Conservation (phyloP, 306 rosid genomes). For the Prosopis cineraria region DNA sequence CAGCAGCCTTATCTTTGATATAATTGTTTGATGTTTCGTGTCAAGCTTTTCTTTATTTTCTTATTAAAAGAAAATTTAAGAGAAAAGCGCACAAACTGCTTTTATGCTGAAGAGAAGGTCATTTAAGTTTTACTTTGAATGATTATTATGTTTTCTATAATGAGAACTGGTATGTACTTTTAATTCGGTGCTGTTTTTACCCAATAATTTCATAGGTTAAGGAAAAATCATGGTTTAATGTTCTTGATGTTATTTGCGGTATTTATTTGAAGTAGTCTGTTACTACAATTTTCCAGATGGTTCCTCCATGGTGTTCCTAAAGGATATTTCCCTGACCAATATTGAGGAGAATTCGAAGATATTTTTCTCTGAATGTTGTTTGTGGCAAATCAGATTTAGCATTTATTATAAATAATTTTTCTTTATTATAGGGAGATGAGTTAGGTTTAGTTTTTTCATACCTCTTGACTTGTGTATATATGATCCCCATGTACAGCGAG, state of each 20-base stretch:
- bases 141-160: background rate
- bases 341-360: background rate
- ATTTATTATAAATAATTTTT: no score
- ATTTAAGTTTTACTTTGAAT: background rate
- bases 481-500: background rate
- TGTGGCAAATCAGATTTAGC: background rate
- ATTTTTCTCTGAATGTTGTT: background rate
- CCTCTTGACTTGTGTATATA: background rate
- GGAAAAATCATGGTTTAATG: background rate
- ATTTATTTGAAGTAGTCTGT: background rate
- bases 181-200: background rate
- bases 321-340: background rate
- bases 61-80: background rate
- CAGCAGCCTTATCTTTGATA: background rate
- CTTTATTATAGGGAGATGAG: background rate
- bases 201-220: background rate
- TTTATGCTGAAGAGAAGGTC: background rate
- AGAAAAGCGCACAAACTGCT: background rate
- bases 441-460: background rate
- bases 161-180: background rate
- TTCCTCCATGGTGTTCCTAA: background rate
- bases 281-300: background rate
- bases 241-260: background rate
- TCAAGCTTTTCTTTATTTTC: background rate
- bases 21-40: background rate